These are phyloP conservation scores for Trametes maxima DNA, from an alignment of 768 basidiomycete species.

Conservation along the genomic window DNA sequence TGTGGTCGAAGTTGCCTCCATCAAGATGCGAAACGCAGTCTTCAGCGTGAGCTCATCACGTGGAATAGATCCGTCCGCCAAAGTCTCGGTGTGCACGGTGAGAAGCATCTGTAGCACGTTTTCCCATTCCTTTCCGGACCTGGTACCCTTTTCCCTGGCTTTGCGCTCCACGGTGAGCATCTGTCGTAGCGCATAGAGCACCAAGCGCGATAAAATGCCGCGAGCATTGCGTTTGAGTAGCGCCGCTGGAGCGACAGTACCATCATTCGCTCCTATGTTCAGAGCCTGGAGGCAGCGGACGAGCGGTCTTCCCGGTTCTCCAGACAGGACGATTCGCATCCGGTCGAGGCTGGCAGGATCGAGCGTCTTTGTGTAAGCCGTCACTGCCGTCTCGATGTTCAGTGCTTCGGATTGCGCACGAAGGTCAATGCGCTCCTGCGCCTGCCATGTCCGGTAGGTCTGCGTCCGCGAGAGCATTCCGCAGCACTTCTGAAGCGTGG, in stretches of 20 bases:
- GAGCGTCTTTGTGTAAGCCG: neutral
- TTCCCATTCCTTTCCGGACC: neutral
- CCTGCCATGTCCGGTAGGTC: neutral
- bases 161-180: neutral
- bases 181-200: neutral
- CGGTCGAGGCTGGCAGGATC: neutral
- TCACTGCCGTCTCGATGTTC: slow-evolving; percentile 3
- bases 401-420: neutral
- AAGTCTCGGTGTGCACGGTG: neutral
- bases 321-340: neutral
- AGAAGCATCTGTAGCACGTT: neutral
- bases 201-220: neutral
- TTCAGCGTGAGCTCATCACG: neutral
- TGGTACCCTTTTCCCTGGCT: neutral
- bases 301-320: neutral
- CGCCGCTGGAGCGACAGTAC: neutral
- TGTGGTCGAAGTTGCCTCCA: neutral
- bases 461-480: slow-evolving; percentile 1
- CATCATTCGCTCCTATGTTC: neutral
- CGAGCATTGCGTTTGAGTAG: neutral
- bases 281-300: neutral
- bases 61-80: neutral
- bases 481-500: neutral
- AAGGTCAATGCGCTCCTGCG: neutral
- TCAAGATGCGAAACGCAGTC: neutral